Evolutionary conservation across 495 filamentous ascomycete species (phyloP).

Genomic region (Aspergillus sparsus): DNA sequence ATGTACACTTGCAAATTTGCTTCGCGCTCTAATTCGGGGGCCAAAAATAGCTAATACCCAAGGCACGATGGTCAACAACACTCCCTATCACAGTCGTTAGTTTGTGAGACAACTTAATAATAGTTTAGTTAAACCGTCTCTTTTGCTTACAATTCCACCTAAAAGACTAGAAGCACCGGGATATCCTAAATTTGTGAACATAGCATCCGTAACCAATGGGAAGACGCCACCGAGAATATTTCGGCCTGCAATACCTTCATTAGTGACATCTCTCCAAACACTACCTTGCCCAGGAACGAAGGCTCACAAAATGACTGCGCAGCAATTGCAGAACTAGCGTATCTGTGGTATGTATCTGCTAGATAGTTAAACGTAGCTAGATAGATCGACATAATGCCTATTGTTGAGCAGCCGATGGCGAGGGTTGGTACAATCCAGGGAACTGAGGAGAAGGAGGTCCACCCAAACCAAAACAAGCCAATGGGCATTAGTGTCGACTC

Average conservation of each 20-base stretch:
- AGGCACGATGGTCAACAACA: constrained; percentile 68
- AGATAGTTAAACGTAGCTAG: constrained; percentile 92
- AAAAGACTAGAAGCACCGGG: constrained; percentile 72
- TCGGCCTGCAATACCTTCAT: constrained; percentile 45
- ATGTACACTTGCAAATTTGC: constrained; percentile 63
- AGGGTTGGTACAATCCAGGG: constrained; percentile 80
- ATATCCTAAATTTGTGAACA: constrained; percentile 74
- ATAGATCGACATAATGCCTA: constrained; percentile 89
- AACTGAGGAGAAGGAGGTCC: constrained; percentile 65
- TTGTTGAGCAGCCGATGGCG: constrained; percentile 71
- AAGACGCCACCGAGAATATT: constrained; percentile 86
- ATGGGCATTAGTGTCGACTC: constrained; percentile 68
- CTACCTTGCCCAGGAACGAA: background rate
- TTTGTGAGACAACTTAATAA: constrained; percentile 11
- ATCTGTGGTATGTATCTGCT: constrained; percentile 85
- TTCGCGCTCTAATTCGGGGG: constrained; percentile 68
- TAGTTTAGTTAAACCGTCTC: background rate
- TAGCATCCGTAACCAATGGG: constrained; percentile 69
- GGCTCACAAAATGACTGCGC: constrained; percentile 73
- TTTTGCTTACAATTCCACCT: constrained; percentile 61
- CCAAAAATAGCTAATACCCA: constrained; percentile 80
- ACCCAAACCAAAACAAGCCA: constrained; percentile 82
- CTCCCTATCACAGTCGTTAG: constrained; percentile 36
- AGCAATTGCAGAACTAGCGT: constrained; percentile 83
- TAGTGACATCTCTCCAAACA: background rate